Evolutionary conservation across 148 eudicot species (phyloP).

Genomic region (Salicornia ramosissima): DNA sequence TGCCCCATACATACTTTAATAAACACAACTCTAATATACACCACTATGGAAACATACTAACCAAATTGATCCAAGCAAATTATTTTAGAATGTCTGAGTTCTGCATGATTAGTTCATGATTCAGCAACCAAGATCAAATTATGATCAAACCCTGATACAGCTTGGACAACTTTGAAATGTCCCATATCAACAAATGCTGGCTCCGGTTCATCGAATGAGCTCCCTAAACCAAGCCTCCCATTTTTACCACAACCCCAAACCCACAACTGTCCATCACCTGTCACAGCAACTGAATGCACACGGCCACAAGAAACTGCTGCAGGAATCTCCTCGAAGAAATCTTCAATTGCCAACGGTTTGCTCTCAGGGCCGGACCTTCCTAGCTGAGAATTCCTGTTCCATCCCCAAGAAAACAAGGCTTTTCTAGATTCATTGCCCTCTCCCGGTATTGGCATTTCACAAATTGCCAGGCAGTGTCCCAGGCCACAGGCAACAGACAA

Average conservation of each 20-base stretch:
- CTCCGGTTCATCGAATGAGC: slow-evolving; percentile 76
- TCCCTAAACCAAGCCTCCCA: slow-evolving; percentile 90
- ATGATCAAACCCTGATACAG: slow-evolving; percentile 87
- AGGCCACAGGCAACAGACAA: slow-evolving; percentile 66
- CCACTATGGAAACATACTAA: too few relatives aligned
- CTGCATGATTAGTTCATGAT: slow-evolving; percentile 26
- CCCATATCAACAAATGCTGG: slow-evolving; percentile 62
- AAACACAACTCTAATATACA: too few relatives aligned
- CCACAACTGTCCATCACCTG: slow-evolving; percentile 55
- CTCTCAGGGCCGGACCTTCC: slow-evolving; percentile 70
- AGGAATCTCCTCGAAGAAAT: slow-evolving; percentile 46
- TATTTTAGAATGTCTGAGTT: too few relatives aligned
- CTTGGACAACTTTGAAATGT: slow-evolving; percentile 64
- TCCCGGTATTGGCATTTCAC: slow-evolving; percentile 30
- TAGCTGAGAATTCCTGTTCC: slow-evolving; percentile 80
- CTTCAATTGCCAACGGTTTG: slow-evolving; percentile 49
- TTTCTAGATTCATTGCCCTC: slow-evolving; percentile 19
- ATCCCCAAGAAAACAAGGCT: slow-evolving; percentile 79
- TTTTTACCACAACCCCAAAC: slow-evolving; percentile 93
- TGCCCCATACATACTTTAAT: too few relatives aligned
- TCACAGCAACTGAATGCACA: slow-evolving; percentile 73
- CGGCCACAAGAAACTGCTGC: slow-evolving; percentile 66
- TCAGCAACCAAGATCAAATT: slow-evolving; percentile 62
- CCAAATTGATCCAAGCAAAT: too few relatives aligned
- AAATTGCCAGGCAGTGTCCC: slow-evolving; percentile 82